These are phyloP conservation scores for Fusarium nelsonii DNA, from an alignment of 2,329 filamentous ascomycete species.

Conservation along the genomic window DNA sequence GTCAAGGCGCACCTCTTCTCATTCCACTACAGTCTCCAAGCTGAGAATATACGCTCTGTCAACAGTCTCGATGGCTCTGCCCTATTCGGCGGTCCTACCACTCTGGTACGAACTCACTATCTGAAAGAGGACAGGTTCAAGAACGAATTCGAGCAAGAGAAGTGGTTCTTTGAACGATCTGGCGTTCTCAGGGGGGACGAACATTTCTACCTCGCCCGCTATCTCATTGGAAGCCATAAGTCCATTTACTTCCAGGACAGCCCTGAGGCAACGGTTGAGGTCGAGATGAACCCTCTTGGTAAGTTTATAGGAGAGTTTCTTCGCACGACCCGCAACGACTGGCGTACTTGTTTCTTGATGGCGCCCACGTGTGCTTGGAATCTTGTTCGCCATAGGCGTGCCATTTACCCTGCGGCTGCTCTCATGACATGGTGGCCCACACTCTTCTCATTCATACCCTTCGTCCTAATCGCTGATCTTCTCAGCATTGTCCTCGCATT, in stretches of 20 bases:
- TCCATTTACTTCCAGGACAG: constrained; percentile 24
- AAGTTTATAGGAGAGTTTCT: constrained; percentile 23
- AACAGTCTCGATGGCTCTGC: constrained; percentile 27
- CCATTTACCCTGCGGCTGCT: background rate
- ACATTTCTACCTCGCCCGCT: constrained; percentile 26
- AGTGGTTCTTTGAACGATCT: constrained; percentile 12
- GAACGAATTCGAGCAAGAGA: constrained; percentile 22
- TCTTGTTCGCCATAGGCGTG: background rate
- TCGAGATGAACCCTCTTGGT: background rate
- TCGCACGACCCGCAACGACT: constrained; percentile 2
- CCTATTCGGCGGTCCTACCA: constrained; percentile 10
- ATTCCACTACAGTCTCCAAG: constrained; percentile 1
- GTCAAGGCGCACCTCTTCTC: constrained; percentile 21
- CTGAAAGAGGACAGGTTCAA: constrained; percentile 8
- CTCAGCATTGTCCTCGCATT: background rate
- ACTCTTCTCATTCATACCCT: background rate
- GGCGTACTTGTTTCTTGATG: constrained; percentile 5
- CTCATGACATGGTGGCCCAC: constrained; percentile 2
- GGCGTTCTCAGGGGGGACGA: constrained; percentile 31
- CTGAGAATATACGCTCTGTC: constrained; percentile 14
- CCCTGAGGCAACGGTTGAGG: background rate
- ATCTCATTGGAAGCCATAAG: constrained; percentile 18
- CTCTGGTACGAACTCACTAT: constrained; percentile 16
- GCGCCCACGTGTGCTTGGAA: background rate
- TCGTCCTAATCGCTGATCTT: background rate